A percentile compares a stretch with the other conserved stretches of the same genome.
phyloP scores from a whole-genome alignment of 164 flowering plant species.

The Hamamelis virginiana region DNA sequence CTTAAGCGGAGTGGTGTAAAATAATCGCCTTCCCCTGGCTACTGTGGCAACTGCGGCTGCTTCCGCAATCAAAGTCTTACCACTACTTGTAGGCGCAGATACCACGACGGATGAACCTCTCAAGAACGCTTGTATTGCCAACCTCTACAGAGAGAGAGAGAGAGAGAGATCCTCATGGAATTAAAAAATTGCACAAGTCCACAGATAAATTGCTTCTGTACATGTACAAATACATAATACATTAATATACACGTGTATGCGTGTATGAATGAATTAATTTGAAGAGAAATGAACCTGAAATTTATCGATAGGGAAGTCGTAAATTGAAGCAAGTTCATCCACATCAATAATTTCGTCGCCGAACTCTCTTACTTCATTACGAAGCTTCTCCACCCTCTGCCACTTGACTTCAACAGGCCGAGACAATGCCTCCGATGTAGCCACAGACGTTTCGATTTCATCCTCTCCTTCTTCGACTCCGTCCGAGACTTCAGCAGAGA shows the following conservation, averaged over 20 bases:
- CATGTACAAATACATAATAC: no score
- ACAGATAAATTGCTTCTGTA: no score
- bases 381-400: constrained; percentile 78
- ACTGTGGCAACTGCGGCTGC: constrained; percentile 88
- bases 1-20: constrained; percentile 95
- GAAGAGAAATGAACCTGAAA: constrained; percentile 59
- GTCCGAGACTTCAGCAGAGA: constrained; percentile 22
- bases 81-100: constrained; percentile 97
- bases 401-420: constrained; percentile 47
- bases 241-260: no score
- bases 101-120: constrained; percentile 92
- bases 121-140: constrained; percentile 81
- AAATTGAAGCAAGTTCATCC: constrained; percentile 72
- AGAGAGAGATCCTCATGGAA: no score
- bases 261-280: no score
- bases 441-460: constrained; percentile 24
- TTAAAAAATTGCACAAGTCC: no score
- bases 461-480: constrained; percentile 33
- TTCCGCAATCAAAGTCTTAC: constrained; percentile 96
- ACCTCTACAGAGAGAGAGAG: constrained; percentile 39
- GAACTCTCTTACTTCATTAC: constrained; percentile 56
- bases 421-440: constrained; percentile 6
- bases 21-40: constrained; percentile 70
- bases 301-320: constrained; percentile 80
- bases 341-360: constrained; percentile 72